Percentiles rank a stretch among this genome's conserved stretches.
Evolutionary conservation across 306 rosid species (phyloP).

Genomic region (Ceratonia siliqua): DNA sequence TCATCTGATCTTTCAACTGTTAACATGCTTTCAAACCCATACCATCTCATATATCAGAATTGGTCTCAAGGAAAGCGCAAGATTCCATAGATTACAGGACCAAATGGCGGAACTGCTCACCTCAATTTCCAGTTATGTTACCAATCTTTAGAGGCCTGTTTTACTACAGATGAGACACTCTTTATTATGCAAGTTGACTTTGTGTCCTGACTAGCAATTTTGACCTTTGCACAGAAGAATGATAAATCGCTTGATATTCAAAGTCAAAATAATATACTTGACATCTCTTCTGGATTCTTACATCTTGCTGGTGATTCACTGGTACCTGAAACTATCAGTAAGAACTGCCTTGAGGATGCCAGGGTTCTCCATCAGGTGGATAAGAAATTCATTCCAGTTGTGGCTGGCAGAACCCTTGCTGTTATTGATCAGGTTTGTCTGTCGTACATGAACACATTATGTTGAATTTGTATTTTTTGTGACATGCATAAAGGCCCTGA

Average conservation of each 20-base stretch:
- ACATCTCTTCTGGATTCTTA: slow-evolving; percentile 80
- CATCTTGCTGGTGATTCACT: slow-evolving; percentile 83
- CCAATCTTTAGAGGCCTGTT: slow-evolving; percentile 30
- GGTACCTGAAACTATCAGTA: slow-evolving; percentile 71
- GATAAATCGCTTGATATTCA: slow-evolving; percentile 39
- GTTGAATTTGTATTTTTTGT: slow-evolving; percentile 2
- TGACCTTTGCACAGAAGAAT: slow-evolving; percentile 53
- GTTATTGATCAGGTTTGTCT: slow-evolving; percentile 83
- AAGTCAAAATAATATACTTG: slow-evolving; percentile 61
- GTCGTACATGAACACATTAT: neutral
- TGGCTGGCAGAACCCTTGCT: slow-evolving; percentile 75
- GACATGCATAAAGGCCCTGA: neutral
- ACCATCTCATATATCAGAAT: slow-evolving; percentile 47
- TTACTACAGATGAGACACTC: slow-evolving; percentile 20
- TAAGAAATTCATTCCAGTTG: slow-evolving; percentile 88
- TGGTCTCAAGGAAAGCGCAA: slow-evolving; percentile 46
- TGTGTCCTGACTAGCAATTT: slow-evolving; percentile 37
- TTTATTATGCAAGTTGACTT: slow-evolving; percentile 16
- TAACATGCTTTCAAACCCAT: slow-evolving; percentile 22
- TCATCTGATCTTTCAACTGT: neutral
- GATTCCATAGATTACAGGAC: slow-evolving; percentile 52
- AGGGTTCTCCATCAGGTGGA: slow-evolving; percentile 90
- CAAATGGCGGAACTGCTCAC: slow-evolving; percentile 73
- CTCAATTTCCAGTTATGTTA: slow-evolving; percentile 60
- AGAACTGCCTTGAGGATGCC: slow-evolving; percentile 66